Percentiles rank a stretch among this genome's conserved stretches.
These are phyloP conservation scores for Termitomyces titanicus DNA, from an alignment of 768 basidiomycete species.

Conservation along the genomic window DNA sequence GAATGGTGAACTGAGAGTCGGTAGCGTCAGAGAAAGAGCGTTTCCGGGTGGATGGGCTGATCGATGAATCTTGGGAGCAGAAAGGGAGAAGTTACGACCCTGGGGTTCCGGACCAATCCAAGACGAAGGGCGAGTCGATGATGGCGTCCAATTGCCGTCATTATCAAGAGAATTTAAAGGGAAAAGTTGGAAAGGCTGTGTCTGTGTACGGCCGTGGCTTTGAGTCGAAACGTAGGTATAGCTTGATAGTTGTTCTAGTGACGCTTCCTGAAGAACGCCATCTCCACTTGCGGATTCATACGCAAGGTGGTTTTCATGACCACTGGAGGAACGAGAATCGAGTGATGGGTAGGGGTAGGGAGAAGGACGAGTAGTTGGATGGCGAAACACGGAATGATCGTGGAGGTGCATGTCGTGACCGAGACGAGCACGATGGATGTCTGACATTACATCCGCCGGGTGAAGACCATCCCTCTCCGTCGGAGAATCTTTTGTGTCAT, in stretches of 20 bases:
- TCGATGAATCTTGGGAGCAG: slow-evolving; percentile 4
- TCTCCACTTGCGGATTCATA: slow-evolving; percentile 3
- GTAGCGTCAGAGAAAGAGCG: slow-evolving; percentile 30
- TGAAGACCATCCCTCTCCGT: slow-evolving; percentile 31
- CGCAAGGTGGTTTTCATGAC: slow-evolving; percentile 3
- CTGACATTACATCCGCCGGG: slow-evolving; percentile 17
- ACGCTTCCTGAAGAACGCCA: slow-evolving; percentile 1
- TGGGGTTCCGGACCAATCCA: slow-evolving; percentile 12
- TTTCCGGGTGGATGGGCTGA: slow-evolving; percentile 9
- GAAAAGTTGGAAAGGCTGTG: slow-evolving; percentile 6
- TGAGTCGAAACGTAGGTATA: slow-evolving; percentile 9
- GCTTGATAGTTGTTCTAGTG: not conserved
- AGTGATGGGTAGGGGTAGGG: slow-evolving; percentile 10
- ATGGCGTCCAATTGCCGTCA: slow-evolving; percentile 8
- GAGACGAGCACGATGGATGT: slow-evolving; percentile 23
- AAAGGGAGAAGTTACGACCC: slow-evolving; percentile 1
- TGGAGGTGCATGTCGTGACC: slow-evolving; percentile 23
- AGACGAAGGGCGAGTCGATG: slow-evolving; percentile 7
- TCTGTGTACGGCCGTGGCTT: slow-evolving; percentile 5
- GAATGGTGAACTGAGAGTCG: slow-evolving; percentile 57
- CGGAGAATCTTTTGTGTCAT: slow-evolving; percentile 34
- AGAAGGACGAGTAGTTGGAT: slow-evolving; percentile 21
- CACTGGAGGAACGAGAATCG: slow-evolving; percentile 1
- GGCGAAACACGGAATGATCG: slow-evolving; percentile 24
- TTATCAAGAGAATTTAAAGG: not conserved